These are phyloP conservation scores for Oemleria cerasiformis DNA, from an alignment of 306 rosid species.

Conservation along the genomic window DNA sequence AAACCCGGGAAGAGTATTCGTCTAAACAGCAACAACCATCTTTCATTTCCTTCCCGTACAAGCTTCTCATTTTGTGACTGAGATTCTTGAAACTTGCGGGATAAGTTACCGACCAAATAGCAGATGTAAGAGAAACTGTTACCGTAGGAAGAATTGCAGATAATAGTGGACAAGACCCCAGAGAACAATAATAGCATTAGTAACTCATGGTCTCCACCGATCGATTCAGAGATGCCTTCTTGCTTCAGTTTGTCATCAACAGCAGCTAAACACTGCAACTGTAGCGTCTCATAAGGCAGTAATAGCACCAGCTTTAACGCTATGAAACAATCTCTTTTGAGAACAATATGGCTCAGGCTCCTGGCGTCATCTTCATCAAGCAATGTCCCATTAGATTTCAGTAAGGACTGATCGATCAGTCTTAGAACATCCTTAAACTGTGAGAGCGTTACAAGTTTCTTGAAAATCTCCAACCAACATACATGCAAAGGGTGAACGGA, in stretches of 20 bases:
- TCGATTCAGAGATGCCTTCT: slow-evolving; percentile 49
- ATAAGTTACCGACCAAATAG: slow-evolving; percentile 71
- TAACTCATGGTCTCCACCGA: slow-evolving; percentile 52
- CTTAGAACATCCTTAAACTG: slow-evolving; percentile 58
- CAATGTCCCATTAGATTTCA: slow-evolving; percentile 48
- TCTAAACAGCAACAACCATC: slow-evolving; percentile 44
- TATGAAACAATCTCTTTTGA: slow-evolving; percentile 55
- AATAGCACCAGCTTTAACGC: slow-evolving; percentile 64
- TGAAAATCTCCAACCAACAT: slow-evolving; percentile 74
- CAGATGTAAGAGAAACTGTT: slow-evolving; percentile 64
- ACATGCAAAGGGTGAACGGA: slow-evolving; percentile 71
- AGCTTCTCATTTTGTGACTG: slow-evolving; percentile 37
- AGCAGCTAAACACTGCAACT: slow-evolving; percentile 53
- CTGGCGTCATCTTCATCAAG: slow-evolving; percentile 69
- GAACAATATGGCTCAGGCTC: slow-evolving; percentile 48
- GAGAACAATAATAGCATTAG: slow-evolving; percentile 64
- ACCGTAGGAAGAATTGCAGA: slow-evolving; percentile 47
- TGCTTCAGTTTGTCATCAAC: slow-evolving; percentile 64
- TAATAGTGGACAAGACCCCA: slow-evolving; percentile 53
- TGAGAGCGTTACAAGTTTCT: slow-evolving; percentile 49
- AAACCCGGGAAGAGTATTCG: slow-evolving; percentile 61
- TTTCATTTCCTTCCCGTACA: slow-evolving; percentile 34
- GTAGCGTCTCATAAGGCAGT: slow-evolving; percentile 66
- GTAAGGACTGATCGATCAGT: slow-evolving; percentile 62
- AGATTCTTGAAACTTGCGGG: slow-evolving; percentile 51